Percentiles rank a stretch among this genome's conserved stretches.
phyloP scores from a whole-genome alignment of 202 grass and related monocot genomes.

The Cymbopogon flexuosus region DNA sequence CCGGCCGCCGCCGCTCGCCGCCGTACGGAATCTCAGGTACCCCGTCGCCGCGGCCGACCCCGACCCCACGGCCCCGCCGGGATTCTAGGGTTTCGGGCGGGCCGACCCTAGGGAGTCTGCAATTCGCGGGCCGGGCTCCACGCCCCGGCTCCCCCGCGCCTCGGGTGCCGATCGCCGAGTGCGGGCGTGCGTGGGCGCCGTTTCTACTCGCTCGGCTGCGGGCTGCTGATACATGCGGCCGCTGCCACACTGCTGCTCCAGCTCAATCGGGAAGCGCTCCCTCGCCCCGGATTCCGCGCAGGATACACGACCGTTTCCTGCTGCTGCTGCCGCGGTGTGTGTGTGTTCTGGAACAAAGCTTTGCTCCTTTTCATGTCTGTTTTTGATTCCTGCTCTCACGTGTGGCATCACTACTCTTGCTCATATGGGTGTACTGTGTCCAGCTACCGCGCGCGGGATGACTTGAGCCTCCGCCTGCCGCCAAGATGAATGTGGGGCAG shows the following conservation, averaged over 20 bases:
- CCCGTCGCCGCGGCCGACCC: not conserved
- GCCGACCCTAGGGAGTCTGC: not conserved
- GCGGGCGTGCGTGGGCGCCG: not conserved
- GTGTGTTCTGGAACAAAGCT: not conserved
- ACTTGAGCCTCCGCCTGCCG: conserved; percentile 14
- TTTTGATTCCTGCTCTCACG: not conserved
- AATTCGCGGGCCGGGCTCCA: conserved; percentile 27
- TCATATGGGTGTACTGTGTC: not conserved
- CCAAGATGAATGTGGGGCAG: conserved; percentile 55
- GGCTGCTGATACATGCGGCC: not conserved
- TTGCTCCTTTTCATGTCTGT: not conserved
- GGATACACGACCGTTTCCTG: not conserved
- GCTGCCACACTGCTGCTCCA: not conserved
- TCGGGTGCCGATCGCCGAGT: conserved; percentile 27
- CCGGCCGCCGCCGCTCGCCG: not conserved
- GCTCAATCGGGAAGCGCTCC: conserved; percentile 27
- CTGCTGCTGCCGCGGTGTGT: not conserved
- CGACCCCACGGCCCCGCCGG: not conserved
- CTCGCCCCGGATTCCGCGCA: not conserved
- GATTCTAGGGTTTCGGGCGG: conserved; percentile 54
- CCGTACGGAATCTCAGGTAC: not conserved
- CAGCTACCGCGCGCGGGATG: conserved; percentile 3
- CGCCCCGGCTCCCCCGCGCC: not conserved
- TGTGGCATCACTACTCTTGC: not conserved
- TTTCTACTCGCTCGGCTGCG: not conserved